Conservation (phyloP, 73 alveolate species). For the Blepharisma stoltei region DNA sequence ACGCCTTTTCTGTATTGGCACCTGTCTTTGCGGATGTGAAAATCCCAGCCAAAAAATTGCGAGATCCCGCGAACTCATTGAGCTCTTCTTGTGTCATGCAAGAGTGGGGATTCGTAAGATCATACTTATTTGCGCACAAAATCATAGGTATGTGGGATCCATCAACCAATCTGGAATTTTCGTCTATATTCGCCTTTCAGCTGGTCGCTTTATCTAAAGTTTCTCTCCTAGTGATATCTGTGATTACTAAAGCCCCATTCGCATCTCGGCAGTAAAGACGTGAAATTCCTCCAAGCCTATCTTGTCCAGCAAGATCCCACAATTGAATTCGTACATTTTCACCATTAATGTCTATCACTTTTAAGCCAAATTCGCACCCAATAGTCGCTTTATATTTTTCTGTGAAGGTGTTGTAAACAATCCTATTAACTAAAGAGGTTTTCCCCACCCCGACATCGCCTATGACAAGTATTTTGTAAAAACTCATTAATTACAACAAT, state of each 20-base stretch:
- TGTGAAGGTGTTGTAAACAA: slow-evolving; percentile 51
- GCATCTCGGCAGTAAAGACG: slow-evolving; percentile 72
- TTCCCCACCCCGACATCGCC: slow-evolving; percentile 46
- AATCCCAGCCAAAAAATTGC: too few species aligned
- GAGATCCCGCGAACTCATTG: too few species aligned
- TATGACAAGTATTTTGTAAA: slow-evolving; percentile 37
- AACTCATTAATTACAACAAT: too few species aligned
- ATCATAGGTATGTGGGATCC: slow-evolving; percentile 37
- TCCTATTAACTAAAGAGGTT: slow-evolving; percentile 44
- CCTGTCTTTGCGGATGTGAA: too few species aligned
- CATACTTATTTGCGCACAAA: slow-evolving; percentile 44
- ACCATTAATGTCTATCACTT: slow-evolving; percentile 48
- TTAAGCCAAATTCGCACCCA: slow-evolving; percentile 58
- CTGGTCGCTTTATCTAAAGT: slow-evolving; percentile 34
- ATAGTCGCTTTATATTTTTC: slow-evolving; percentile 54
- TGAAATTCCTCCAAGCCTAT: slow-evolving; percentile 58
- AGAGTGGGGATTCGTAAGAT: background rate
- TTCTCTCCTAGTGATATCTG: slow-evolving; percentile 43
- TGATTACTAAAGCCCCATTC: slow-evolving; percentile 60
- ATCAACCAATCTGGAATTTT: slow-evolving; percentile 1
- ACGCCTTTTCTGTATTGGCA: too few species aligned
- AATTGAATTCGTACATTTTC: slow-evolving; percentile 48
- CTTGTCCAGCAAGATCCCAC: slow-evolving; percentile 84
- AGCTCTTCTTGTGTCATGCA: too few species aligned
- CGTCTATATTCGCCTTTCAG: slow-evolving; percentile 47